phyloP scores from a whole-genome alignment of 805 yeast species.

The Clavispora carvajalis region DNA sequence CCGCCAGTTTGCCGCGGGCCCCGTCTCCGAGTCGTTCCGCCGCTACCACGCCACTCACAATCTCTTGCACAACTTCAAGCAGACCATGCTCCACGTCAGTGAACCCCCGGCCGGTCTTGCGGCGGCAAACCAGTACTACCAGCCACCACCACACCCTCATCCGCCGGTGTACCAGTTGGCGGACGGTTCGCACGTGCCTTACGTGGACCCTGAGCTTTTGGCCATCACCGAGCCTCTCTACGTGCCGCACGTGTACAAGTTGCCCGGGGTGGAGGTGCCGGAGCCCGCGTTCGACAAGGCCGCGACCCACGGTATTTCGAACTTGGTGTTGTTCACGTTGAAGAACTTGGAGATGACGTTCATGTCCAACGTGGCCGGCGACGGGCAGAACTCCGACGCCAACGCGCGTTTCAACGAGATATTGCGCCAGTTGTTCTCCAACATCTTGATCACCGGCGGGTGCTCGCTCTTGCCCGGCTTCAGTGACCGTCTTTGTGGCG shows the following conservation, averaged over 20 bases:
- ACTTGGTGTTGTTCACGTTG: constrained; percentile 30
- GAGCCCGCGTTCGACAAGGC: constrained; percentile 41
- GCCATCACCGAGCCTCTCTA: constrained; percentile 64
- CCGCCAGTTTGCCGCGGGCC: constrained; percentile 1
- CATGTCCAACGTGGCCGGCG: constrained; percentile 21
- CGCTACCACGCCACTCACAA: constrained; percentile 33
- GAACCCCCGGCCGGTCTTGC: constrained; percentile 17
- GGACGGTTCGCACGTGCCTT: constrained; percentile 39
- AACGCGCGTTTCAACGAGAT: constrained; percentile 33
- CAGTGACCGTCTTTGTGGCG: constrained; percentile 50
- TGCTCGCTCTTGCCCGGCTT: constrained; percentile 52
- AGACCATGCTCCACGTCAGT: constrained; percentile 22
- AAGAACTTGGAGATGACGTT: constrained; percentile 32
- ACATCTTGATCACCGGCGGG: constrained; percentile 59
- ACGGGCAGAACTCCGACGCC: constrained; percentile 20
- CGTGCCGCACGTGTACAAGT: constrained; percentile 51
- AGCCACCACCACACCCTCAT: constrained; percentile 17
- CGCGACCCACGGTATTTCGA: constrained; percentile 44
- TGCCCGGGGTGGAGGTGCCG: constrained; percentile 30
- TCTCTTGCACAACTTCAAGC: constrained; percentile 33
- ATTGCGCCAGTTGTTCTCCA: constrained; percentile 31
- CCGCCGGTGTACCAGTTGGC: constrained; percentile 50
- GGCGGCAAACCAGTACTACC: constrained; percentile 13
- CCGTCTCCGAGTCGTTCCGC: constrained; percentile 21
- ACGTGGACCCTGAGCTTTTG: constrained; percentile 40